Percentiles rank a stretch among this genome's conserved stretches.
These are phyloP conservation scores for Emericellopsis terricola DNA, from an alignment of 495 filamentous ascomycete species.

Conservation along the genomic window DNA sequence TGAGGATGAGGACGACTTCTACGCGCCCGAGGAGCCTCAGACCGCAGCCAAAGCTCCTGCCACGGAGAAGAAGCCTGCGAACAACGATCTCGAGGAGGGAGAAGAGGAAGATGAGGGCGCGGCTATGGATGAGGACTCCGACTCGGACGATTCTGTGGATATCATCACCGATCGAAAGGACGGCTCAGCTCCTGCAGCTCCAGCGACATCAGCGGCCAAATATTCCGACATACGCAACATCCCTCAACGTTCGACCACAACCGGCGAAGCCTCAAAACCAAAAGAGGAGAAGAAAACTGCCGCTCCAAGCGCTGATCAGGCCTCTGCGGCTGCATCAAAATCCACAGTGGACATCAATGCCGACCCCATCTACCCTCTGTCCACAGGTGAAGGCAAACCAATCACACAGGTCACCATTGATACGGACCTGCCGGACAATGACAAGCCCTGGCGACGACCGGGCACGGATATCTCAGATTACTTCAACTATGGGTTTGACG, in stretches of 20 bases:
- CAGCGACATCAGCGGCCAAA: conserved; percentile 28
- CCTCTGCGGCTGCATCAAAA: conserved; percentile 32
- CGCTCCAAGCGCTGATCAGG: conserved; percentile 8
- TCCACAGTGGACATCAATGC: conserved; percentile 72
- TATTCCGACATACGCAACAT: conserved; percentile 52
- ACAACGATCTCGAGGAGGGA: conserved; percentile 36
- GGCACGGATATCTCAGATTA: conserved; percentile 93
- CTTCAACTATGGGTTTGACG: conserved; percentile 99
- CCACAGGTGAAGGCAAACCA: conserved; percentile 58
- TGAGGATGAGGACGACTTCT: conserved; percentile 56
- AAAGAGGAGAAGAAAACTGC: conserved; percentile 3
- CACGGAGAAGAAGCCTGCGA: conserved; percentile 9
- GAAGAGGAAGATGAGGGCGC: conserved; percentile 53
- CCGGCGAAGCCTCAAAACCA: conserved; percentile 17
- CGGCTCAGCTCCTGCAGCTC: conserved; percentile 49
- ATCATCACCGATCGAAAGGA: conserved; percentile 84
- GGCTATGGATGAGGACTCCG: conserved; percentile 59
- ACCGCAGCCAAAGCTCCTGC: conserved; percentile 7
- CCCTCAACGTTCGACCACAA: conserved; percentile 39
- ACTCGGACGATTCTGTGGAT: conserved; percentile 45
- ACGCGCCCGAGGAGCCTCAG: conserved; percentile 34
- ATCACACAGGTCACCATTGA: conserved; percentile 75
- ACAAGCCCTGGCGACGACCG: conserved; percentile 90
- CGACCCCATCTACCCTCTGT: conserved; percentile 58
- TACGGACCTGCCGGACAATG: conserved; percentile 59